phyloP scores from a whole-genome alignment of 1,284 basidiomycete genomes.

The Cerrena zonata region DNA sequence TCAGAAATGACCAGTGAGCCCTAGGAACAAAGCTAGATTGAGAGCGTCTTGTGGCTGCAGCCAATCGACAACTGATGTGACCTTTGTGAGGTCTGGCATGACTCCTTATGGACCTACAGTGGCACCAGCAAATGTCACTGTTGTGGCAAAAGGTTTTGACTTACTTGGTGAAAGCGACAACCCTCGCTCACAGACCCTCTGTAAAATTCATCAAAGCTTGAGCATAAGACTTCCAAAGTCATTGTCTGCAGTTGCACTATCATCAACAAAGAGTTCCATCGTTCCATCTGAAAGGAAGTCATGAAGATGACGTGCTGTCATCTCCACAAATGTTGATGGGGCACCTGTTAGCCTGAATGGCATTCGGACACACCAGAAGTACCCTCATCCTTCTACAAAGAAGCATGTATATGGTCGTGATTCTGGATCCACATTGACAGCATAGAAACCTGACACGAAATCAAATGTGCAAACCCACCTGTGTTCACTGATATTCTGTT shows the following conservation, averaged over 20 bases:
- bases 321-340: conserved; percentile 32
- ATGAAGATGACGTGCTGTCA: conserved; percentile 27
- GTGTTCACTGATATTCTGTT: conserved; percentile 28
- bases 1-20: conserved; percentile 23
- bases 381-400: conserved; percentile 36
- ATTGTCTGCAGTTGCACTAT: conserved; percentile 25
- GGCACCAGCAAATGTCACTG: conserved; percentile 27
- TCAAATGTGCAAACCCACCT: conserved; percentile 29
- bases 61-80: conserved; percentile 33
- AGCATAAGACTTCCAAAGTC: conserved; percentile 20
- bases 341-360: conserved; percentile 39
- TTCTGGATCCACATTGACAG: conserved; percentile 21
- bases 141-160: conserved; percentile 26
- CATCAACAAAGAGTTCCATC: conserved; percentile 32
- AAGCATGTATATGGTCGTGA: conserved; percentile 30
- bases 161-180: conserved; percentile 31
- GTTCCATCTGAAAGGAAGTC: conserved; percentile 26
- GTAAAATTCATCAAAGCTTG: conserved; percentile 20
- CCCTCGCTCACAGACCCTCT: conserved; percentile 14
- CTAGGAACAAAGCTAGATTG: conserved; percentile 24
- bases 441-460: conserved; percentile 36
- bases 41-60: conserved; percentile 22
- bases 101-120: conserved; percentile 27
- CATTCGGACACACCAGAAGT: conserved; percentile 32
- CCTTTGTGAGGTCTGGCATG: conserved; percentile 27